Conservation (phyloP, 2,329 filamentous ascomycete genomes). For the Curvularia sp. region DNA sequence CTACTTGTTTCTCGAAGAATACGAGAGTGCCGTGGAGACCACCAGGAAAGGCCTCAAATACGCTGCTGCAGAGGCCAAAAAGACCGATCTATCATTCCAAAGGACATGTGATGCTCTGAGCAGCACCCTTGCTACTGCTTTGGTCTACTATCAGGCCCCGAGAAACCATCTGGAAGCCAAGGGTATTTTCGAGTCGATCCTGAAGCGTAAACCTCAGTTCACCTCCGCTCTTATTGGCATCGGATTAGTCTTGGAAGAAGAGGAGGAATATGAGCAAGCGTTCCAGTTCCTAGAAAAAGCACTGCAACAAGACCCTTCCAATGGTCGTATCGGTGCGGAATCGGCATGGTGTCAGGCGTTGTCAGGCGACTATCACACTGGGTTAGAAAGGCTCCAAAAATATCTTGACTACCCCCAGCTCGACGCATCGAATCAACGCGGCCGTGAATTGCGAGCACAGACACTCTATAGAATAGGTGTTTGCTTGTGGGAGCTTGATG, state of each 20-base stretch:
- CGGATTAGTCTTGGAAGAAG: constrained; percentile 90
- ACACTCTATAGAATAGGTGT: constrained; percentile 86
- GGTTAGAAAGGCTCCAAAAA: constrained; percentile 72
- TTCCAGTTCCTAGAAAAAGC: constrained; percentile 82
- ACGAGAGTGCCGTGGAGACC: constrained; percentile 79
- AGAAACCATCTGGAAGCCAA: constrained; percentile 90
- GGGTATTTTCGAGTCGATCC: constrained; percentile 80
- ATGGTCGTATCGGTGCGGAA: constrained; percentile 82
- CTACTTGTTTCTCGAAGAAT: constrained; percentile 83
- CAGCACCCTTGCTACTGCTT: constrained; percentile 80
- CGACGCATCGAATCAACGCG: constrained; percentile 65
- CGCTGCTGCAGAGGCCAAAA: constrained; percentile 65
- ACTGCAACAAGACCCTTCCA: constrained; percentile 72
- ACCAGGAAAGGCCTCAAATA: constrained; percentile 76
- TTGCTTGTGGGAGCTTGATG: constrained; percentile 85
- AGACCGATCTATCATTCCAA: constrained; percentile 72
- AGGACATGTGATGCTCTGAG: constrained; percentile 72
- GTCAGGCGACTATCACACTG: constrained; percentile 74
- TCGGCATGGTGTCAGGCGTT: constrained; percentile 91
- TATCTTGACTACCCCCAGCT: constrained; percentile 68
- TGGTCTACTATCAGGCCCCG: constrained; percentile 90
- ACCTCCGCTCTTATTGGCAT: constrained; percentile 87
- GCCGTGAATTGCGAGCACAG: constrained; percentile 79
- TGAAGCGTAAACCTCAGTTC: constrained; percentile 76
- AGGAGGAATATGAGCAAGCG: constrained; percentile 84